These are phyloP conservation scores for Pseudophaeomoniella oleicola DNA, from an alignment of 2,329 filamentous ascomycete genomes.

Conservation along the genomic window DNA sequence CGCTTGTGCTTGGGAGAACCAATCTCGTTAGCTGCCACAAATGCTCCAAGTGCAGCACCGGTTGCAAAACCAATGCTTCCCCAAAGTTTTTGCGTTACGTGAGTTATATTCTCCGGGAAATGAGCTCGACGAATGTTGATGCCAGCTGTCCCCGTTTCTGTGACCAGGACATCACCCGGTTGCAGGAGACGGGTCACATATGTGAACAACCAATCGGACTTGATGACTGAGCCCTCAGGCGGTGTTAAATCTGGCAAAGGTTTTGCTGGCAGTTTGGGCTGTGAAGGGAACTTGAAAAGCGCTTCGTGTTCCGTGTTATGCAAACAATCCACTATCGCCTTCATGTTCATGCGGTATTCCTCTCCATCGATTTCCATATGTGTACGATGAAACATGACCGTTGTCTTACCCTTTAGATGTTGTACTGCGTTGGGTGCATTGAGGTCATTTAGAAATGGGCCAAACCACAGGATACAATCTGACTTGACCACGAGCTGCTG, in stretches of 20 bases:
- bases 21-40: conserved; percentile 57
- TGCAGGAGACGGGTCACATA: conserved; percentile 31
- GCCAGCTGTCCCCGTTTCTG: conserved; percentile 77
- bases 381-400: not conserved
- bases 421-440: conserved; percentile 19
- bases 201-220: not conserved
- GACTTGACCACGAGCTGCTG: conserved; percentile 22
- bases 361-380: not conserved
- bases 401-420: not conserved
- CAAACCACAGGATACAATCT: conserved; percentile 26
- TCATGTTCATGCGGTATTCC: not conserved
- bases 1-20: conserved; percentile 37
- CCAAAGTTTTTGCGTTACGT: conserved; percentile 66
- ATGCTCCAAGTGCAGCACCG: conserved; percentile 51
- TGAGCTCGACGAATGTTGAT: conserved; percentile 78
- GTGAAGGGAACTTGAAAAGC: not conserved
- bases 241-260: not conserved
- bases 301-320: not conserved
- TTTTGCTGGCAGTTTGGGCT: not conserved
- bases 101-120: conserved; percentile 64
- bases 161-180: conserved; percentile 62
- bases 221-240: not conserved
- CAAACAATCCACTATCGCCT: not conserved
- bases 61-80: conserved; percentile 52
- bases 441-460: conserved; percentile 30